A percentile compares a stretch with the other conserved stretches of the same genome.
These are phyloP conservation scores for Paraurostyla sp. DNA, from an alignment of 73 alveolate species.

Conservation along the genomic window DNA sequence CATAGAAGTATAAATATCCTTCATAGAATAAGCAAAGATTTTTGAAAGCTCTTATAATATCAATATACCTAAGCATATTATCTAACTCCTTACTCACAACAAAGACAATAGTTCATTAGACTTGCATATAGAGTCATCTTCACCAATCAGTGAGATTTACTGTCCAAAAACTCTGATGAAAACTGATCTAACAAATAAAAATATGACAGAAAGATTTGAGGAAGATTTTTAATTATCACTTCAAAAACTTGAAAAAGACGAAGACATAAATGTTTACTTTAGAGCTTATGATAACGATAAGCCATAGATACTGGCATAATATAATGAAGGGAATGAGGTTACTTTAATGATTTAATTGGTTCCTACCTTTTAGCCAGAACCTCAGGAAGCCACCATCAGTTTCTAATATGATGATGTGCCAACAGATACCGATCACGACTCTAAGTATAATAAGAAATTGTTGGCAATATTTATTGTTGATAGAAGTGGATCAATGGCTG, in stretches of 20 bases:
- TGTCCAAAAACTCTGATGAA: not conserved
- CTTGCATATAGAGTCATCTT: not conserved
- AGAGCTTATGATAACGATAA: not conserved
- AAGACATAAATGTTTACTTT: conserved; percentile 7
- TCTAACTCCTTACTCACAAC: not conserved
- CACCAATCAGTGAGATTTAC: not conserved
- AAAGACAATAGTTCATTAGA: not conserved
- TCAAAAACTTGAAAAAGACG: not conserved
- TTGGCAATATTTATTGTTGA: conserved; percentile 60
- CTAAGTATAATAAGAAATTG: not conserved
- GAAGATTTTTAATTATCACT: not conserved
- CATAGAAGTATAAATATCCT: not conserved
- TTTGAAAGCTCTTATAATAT: conserved; percentile 12
- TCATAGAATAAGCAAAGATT: not conserved
- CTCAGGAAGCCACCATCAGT: not conserved
- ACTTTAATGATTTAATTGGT: conserved; percentile 40
- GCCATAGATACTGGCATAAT: conserved; percentile 13
- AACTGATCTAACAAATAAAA: not conserved
- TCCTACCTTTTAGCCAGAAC: conserved; percentile 59
- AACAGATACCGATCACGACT: not conserved
- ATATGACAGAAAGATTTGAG: not conserved
- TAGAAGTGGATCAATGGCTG: conserved; percentile 72
- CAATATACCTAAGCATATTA: not conserved
- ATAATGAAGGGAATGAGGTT: not conserved
- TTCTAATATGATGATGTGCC: conserved; percentile 26